Conservation (phyloP, 2,329 filamentous ascomycete genomes). For the Raffaelea ambrosiae region DNA sequence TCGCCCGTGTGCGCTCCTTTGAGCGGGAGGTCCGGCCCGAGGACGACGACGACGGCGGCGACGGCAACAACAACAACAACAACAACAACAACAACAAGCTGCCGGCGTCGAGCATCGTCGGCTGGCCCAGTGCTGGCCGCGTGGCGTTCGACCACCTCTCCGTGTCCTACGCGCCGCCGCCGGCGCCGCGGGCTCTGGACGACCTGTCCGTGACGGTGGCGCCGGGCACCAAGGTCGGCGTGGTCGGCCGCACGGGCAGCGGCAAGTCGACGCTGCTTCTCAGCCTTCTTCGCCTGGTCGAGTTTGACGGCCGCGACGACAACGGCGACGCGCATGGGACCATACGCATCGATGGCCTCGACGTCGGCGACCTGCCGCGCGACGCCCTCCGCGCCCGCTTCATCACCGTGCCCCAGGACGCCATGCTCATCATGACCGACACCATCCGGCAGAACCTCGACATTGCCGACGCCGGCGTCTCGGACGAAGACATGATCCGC, state of each 20-base stretch:
- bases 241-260: slow-evolving; percentile 43
- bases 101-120: background rate
- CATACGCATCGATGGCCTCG: slow-evolving; percentile 38
- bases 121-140: slow-evolving; percentile 20
- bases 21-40: too few species aligned
- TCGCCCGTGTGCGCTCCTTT: slow-evolving; percentile 15
- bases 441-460: slow-evolving; percentile 10
- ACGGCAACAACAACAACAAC: slow-evolving; percentile 12
- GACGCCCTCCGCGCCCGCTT: slow-evolving; percentile 36
- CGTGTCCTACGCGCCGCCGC: slow-evolving; percentile 19
- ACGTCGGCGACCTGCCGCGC: slow-evolving; percentile 31
- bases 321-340: slow-evolving; percentile 30
- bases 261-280: slow-evolving; percentile 38
- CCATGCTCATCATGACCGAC: slow-evolving; percentile 7
- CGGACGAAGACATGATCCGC: too few species aligned
- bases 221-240: slow-evolving; percentile 36
- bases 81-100: slow-evolving; percentile 13
- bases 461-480: too few species aligned
- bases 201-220: slow-evolving; percentile 18
- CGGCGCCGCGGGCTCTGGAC: slow-evolving; percentile 13
- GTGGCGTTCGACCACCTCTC: slow-evolving; percentile 19
- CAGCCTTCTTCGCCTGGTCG: slow-evolving; percentile 27
- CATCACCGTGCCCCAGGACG: slow-evolving; percentile 25
- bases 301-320: too few species aligned
- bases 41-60: slow-evolving; percentile 9